Evolutionary conservation across 2,329 filamentous ascomycete species (phyloP), one percentile per base, ranked within the genome.

Genomic region (Lecanicillium sp.): DNA sequence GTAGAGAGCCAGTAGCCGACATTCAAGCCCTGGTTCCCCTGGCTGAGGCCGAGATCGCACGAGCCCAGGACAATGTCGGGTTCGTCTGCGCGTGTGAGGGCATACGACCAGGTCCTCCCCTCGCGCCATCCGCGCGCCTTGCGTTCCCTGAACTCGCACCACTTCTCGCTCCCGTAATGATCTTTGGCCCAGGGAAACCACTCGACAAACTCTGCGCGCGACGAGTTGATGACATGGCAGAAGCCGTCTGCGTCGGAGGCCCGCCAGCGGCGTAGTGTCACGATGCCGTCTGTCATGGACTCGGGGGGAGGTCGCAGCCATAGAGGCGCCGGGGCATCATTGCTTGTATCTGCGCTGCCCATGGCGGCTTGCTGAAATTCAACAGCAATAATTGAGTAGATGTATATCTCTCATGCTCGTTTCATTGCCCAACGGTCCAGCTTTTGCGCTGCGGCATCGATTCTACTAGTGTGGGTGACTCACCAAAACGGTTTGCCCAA

Each of bases 1-100:
- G 34, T 29, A 7, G 33, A 31, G 14, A 40, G 33, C 38, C 38
- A 40, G 15, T 40, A 40, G 10, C 38, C 38, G 6, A 15, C 28
- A 14, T 40, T 28, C n/a, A 40, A 25, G 37, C 37, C 37, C 3
- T 30, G 37, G 8, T 34, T 6, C 17, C 25, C 25, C n/a, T 39
- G 22, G 8, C 31, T 28, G 11, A 30, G 14, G 7, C 17, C 17
- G 8, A 40, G 11, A 12, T 33, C 33, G 38, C 33, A 40, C 25
- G 32, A 36, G 1, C 38, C 38, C 13, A 39, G 4, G 7, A 40
- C 17, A 10, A 10, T 18, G 14, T 27, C 11, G 10, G 10, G 28
- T 3, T 7, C 29, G 29, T 13, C 8, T 9, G 9, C 17, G 2
- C 17, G 17, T 12, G 28, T 27, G 4, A 40, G 25, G 2, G 28